Conservation (phyloP, 257 asterid genomes). For the Mentha longifolia region DNA sequence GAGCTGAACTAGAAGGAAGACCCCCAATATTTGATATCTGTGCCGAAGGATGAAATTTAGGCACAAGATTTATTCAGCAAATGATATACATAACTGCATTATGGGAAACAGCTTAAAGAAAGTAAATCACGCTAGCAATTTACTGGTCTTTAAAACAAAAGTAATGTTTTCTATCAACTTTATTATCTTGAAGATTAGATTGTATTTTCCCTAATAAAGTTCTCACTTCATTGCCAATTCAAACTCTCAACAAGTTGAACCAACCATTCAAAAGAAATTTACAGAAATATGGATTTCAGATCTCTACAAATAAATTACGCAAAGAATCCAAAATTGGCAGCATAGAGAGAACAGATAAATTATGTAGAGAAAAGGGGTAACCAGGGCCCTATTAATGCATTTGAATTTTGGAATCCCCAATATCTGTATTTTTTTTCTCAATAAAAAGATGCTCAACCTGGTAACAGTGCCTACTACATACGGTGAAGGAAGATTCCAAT, state of each 20-base stretch:
- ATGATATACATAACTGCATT: background rate
- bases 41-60: constrained; percentile 28
- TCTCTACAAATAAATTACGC: background rate
- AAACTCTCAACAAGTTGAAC: too few relatives aligned
- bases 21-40: constrained; percentile 98
- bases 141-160: constrained; percentile 2
- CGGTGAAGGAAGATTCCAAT: background rate
- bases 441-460: constrained; percentile 5
- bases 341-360: background rate
- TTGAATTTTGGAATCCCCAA: background rate
- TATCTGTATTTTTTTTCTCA: background rate
- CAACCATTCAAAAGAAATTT: background rate
- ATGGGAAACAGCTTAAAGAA: background rate
- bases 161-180: constrained; percentile 1
- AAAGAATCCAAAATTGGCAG: background rate
- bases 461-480: background rate
- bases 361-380: background rate
- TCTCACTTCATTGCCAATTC: background rate
- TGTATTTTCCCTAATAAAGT: background rate
- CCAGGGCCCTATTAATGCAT: background rate
- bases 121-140: constrained; percentile 17
- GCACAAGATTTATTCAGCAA: constrained; percentile 9
- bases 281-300: background rate
- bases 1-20: constrained; percentile 92
- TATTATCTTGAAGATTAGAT: constrained; percentile 8